Evolutionary conservation across 176 grass and related monocot species (phyloP).

Genomic region (Carex parvula): DNA sequence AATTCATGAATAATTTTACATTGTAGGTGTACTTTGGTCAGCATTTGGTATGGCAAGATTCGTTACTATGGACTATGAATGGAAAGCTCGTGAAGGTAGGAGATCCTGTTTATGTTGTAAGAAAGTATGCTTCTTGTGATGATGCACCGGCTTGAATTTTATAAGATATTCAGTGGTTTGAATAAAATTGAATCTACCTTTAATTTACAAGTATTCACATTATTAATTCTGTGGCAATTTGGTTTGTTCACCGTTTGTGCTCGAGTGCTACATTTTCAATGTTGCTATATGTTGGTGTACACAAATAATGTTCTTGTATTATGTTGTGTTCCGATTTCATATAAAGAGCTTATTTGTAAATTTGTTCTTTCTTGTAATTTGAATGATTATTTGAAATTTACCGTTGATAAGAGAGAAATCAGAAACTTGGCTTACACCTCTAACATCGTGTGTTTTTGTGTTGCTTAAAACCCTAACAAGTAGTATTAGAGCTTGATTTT

Average conservation of each 20-base stretch:
- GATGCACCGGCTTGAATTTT: constrained; percentile 45
- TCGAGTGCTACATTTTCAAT: not conserved
- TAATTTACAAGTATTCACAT: not conserved
- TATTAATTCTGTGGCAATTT: not conserved
- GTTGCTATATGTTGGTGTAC: not conserved
- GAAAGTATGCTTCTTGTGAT: constrained; percentile 38
- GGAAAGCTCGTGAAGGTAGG: constrained; percentile 50
- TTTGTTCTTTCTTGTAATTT: no score
- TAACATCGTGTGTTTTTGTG: no score
- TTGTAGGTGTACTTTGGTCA: constrained; percentile 76
- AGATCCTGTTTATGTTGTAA: constrained; percentile 51
- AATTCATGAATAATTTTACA: not conserved
- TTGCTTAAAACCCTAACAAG: no score
- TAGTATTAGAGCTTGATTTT: no score
- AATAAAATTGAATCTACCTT: not conserved
- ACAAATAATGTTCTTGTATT: not conserved
- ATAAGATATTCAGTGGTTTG: not conserved
- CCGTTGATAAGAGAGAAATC: no score
- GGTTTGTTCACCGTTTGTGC: not conserved
- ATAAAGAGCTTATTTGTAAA: no score
- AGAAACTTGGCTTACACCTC: no score
- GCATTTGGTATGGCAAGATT: constrained; percentile 76
- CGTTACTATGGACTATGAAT: constrained; percentile 25
- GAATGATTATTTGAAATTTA: no score
- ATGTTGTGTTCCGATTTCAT: not conserved